Evolutionary conservation across 805 yeast genomes (phyloP).

Genomic region (Cyberlindnera mrakii): DNA sequence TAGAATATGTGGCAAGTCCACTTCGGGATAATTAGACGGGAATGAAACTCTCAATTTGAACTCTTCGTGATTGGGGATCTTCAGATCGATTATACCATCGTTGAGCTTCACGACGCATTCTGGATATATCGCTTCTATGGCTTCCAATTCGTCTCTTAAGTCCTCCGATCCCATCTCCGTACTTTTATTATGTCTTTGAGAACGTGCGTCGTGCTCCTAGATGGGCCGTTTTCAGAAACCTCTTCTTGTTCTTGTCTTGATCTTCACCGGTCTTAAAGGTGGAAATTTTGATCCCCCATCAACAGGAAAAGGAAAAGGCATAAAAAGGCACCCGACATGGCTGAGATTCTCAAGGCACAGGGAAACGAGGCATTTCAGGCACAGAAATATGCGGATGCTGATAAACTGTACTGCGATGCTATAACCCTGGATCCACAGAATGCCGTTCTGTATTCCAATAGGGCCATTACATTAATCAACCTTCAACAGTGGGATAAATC

Average conservation of each 20-base stretch:
- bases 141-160: slow-evolving; percentile 65
- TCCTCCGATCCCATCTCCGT: slow-evolving; percentile 32
- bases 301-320: neutral
- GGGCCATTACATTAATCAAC: slow-evolving; percentile 61
- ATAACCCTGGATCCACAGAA: slow-evolving; percentile 40
- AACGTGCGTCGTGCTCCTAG: too few species aligned
- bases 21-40: slow-evolving; percentile 63
- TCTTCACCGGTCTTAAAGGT: neutral
- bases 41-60: slow-evolving; percentile 63
- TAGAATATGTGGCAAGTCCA: slow-evolving; percentile 53
- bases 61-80: slow-evolving; percentile 57
- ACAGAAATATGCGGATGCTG: slow-evolving; percentile 44
- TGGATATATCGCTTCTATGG: slow-evolving; percentile 86
- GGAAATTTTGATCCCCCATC: neutral
- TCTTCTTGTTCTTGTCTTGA: too few species aligned
- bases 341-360: slow-evolving; percentile 24
- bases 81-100: slow-evolving; percentile 37
- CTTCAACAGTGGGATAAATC: slow-evolving; percentile 44
- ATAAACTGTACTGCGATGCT: slow-evolving; percentile 50
- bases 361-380: slow-evolving; percentile 51
- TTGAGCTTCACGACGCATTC: slow-evolving; percentile 38
- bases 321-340: slow-evolving; percentile 11
- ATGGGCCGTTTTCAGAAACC: too few species aligned
- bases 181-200: too few species aligned
- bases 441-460: slow-evolving; percentile 58